Evolutionary conservation across 768 basidiomycete genomes (phyloP).

Genomic region (Kockovaella imperatae): DNA sequence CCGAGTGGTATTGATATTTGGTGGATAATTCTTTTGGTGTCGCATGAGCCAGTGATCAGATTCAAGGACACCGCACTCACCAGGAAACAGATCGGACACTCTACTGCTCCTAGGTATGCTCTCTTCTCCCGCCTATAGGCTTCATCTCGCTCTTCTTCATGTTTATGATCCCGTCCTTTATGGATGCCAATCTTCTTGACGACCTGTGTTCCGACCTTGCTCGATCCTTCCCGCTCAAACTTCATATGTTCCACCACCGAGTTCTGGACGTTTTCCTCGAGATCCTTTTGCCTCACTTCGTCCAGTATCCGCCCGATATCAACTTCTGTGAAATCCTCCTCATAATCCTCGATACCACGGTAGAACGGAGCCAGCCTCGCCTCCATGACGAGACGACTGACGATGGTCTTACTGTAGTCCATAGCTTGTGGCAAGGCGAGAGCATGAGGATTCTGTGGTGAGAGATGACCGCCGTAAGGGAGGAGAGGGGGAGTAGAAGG

Average conservation of each 20-base stretch:
- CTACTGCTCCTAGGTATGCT: slow-evolving; percentile 73
- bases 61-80: slow-evolving; percentile 50
- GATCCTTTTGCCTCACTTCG: slow-evolving; percentile 36
- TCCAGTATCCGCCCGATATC: slow-evolving; percentile 50
- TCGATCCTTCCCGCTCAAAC: slow-evolving; percentile 13
- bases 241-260: slow-evolving; percentile 30
- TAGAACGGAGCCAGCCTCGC: slow-evolving; percentile 92
- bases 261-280: slow-evolving; percentile 33
- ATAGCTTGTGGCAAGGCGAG: slow-evolving; percentile 43
- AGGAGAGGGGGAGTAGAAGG: slow-evolving; percentile 36
- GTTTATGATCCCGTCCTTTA: slow-evolving; percentile 11
- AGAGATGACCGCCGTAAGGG: slow-evolving; percentile 39
- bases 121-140: slow-evolving; percentile 58
- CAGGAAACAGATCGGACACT: slow-evolving; percentile 98
- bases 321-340: slow-evolving; percentile 79
- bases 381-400: slow-evolving; percentile 78
- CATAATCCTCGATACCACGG: slow-evolving; percentile 87
- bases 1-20: slow-evolving; percentile 92
- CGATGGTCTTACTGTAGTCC: slow-evolving; percentile 84
- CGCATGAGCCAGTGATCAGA: neutral
- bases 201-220: slow-evolving; percentile 13
- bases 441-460: slow-evolving; percentile 40
- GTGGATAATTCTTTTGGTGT: slow-evolving; percentile 74
- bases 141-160: slow-evolving; percentile 24
- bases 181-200: slow-evolving; percentile 26